Conservation (phyloP, 768 basidiomycete genomes). For the Lentinula sp. region DNA sequence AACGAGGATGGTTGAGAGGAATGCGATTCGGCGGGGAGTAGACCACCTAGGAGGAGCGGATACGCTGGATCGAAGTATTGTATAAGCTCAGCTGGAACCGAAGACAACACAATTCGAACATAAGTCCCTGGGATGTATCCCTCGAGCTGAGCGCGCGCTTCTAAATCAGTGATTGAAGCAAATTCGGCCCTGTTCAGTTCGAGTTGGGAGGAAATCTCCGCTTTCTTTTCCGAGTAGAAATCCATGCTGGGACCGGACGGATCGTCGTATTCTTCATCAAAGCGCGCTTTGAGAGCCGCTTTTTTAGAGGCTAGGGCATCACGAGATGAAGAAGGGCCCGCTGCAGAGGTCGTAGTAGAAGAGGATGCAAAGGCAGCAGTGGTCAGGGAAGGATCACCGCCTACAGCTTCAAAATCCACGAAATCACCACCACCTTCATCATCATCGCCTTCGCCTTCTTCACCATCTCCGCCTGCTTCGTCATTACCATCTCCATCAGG, state of each 20-base stretch:
- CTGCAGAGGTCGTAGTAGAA: conserved; percentile 13
- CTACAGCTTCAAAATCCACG: conserved; percentile 30
- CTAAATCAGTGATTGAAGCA: conserved; percentile 58
- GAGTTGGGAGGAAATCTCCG: conserved; percentile 82
- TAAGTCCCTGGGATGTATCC: conserved; percentile 89
- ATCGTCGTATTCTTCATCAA: conserved; percentile 95
- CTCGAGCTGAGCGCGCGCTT: conserved; percentile 78
- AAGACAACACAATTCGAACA: conserved; percentile 81
- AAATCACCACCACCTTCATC: conserved; percentile 35
- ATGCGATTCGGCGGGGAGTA: conserved; percentile 83
- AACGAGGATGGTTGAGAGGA: conserved; percentile 30
- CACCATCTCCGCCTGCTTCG: conserved; percentile 23
- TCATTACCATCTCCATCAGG: conserved; percentile 8
- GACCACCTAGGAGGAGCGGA: conserved; percentile 89
- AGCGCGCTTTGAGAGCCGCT: conserved; percentile 87
- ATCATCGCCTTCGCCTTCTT: conserved; percentile 32
- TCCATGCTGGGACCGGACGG: conserved; percentile 67
- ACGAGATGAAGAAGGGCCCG: conserved; percentile 25
- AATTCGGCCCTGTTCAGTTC: conserved; percentile 84
- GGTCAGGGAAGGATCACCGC: conserved; percentile 7
- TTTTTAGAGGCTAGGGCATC: conserved; percentile 78
- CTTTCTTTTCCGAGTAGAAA: conserved; percentile 90
- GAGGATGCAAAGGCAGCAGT: conserved; percentile 11
- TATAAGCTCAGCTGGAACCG: conserved; percentile 88
- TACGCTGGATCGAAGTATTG: conserved; percentile 89